Evolutionary conservation across 108 stramenopile genomes (phyloP), one percentile per base, ranked within the genome.

Genomic region (Parmales sp.): DNA sequence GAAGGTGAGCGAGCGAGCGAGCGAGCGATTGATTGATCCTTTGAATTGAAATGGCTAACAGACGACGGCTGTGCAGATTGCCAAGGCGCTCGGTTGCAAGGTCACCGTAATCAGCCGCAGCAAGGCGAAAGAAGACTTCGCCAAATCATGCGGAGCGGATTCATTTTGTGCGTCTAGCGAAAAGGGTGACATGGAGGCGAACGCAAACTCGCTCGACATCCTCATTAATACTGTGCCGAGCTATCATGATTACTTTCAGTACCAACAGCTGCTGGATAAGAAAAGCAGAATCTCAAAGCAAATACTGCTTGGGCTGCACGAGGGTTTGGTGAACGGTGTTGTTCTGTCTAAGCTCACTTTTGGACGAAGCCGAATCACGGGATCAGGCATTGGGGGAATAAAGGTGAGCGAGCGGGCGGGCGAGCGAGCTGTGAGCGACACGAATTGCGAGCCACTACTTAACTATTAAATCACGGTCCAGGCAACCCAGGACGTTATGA

Each of bases 301-400:
- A 16, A 16, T 43, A 8, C 41, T 43, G 11, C 41, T 43, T 43
- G 41, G 41, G 11, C 41, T 43, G 8, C 41, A 43, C 41, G 41
- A 43, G 41, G 41, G 41, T 16, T 11, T 43, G 16, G 41, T 60
- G 16, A 13, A 28, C 5, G 54, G 54, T 34, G 16, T 11, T 34
- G 54, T 11, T 3, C 54, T 60, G 26, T 34, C 54, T 4, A 34
- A 18, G 31, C 29, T 43, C 8, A 43, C 41, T 16, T 43, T 43
- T 43, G 41, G 41, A 11, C 8, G 41, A 43, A 43, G 41, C 41
- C 8, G 41, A 16, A 43, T 43, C n/a, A 77, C 54, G 37, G 78
- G 76, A 13, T 70, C 69, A 39, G 16, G 74, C 39, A 68, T 81
- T 63, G 83, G 85, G 39, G 85, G 85, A 66, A 69, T 80, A 2